Conservation (phyloP, 2,329 filamentous ascomycete genomes). For the Trichoderma brevicompactum region DNA sequence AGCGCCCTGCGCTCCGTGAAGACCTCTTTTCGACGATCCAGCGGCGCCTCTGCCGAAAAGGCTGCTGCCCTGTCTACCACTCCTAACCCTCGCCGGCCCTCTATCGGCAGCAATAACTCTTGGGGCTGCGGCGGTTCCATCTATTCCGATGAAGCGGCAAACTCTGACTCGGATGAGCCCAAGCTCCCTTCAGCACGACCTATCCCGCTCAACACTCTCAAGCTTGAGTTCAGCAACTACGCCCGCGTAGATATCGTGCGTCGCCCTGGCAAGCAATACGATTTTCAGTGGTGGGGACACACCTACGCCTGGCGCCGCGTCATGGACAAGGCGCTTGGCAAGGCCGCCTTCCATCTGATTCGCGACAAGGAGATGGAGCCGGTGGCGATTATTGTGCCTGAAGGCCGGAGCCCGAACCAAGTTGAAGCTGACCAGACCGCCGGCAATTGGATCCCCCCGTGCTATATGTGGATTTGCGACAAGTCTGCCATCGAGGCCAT, state of each 20-base stretch:
- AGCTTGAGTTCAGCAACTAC: conserved; percentile 97
- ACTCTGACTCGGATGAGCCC: conserved; percentile 16
- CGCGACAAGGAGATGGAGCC: conserved; percentile 64
- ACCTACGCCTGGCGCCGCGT: conserved; percentile 83
- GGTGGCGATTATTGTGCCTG: conserved; percentile 84
- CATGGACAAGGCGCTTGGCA: conserved; percentile 68
- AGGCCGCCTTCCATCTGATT: conserved; percentile 79
- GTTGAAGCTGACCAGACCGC: conserved; percentile 71
- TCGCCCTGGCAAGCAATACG: conserved; percentile 74
- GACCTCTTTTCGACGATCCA: conserved; percentile 41
- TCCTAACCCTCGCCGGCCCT: conserved; percentile 26
- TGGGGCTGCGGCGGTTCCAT: conserved; percentile 24
- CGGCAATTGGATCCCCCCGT: conserved; percentile 89
- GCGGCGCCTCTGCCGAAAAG: conserved; percentile 27
- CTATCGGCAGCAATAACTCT: conserved; percentile 28
- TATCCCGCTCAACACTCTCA: conserved; percentile 71
- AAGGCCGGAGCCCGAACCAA: conserved; percentile 73
- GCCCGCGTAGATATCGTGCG: conserved; percentile 84
- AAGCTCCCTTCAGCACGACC: conserved; percentile 38
- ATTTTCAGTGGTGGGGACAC: conserved; percentile 92
- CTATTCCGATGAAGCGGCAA: conserved; percentile 25
- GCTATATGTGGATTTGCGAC: conserved; percentile 88
- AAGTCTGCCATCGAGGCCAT: conserved; percentile 67
- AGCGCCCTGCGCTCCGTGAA: conserved; percentile 54
- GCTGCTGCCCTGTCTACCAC: conserved; percentile 5